Evolutionary conservation across 306 rosid genomes (phyloP), one percentile per base, ranked within the genome.

Genomic region (Cajanus cajan): DNA sequence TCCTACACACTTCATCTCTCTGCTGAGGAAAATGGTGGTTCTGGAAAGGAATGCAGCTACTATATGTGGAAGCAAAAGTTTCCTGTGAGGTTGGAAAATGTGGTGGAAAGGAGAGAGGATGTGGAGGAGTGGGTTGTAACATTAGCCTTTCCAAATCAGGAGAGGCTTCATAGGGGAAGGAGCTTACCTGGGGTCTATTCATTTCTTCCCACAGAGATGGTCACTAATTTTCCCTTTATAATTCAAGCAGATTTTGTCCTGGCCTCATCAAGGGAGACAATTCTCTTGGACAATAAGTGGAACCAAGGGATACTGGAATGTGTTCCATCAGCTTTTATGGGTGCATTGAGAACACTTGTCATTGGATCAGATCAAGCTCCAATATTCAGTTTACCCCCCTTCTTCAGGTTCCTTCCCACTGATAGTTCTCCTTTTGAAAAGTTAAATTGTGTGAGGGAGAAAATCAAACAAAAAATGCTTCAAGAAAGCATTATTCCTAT

Each of bases 161-260:
- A 87, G 74, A 87, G 87, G 64, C 88, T 87, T 64, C 18, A 63
- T 6, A 73, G 87, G 54, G 93, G 90, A 64, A 57, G 4, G 21
- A 82, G 43, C 66, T 88, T 78, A 7, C 89, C 90, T 21, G 97
- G 97, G 39, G 68, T 92, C 52, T 92, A 87, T 24, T 90, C 91
- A 4, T 92, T 87, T 76, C 94, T 92, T 69, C 97, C 97, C 15
- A 92, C 97, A 15, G 92, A 88, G 80, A 90, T 90, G 94, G 77
- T 88, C 0, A 92, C 94, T 1, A 77, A 81, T 52, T 90, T 92
- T 36, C 97, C 97, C 2, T 92, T 92, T 82, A 87, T 90, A 71
- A 87, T 92, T 43, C 97, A 92, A 78, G 91, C 93, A 13, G 97
- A 92, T 77, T 92, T 92, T 84, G 86, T 93, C 1, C 71, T 93